Conservation (phyloP, 2,329 filamentous ascomycete species). For the Diaporthe nobilis region DNA sequence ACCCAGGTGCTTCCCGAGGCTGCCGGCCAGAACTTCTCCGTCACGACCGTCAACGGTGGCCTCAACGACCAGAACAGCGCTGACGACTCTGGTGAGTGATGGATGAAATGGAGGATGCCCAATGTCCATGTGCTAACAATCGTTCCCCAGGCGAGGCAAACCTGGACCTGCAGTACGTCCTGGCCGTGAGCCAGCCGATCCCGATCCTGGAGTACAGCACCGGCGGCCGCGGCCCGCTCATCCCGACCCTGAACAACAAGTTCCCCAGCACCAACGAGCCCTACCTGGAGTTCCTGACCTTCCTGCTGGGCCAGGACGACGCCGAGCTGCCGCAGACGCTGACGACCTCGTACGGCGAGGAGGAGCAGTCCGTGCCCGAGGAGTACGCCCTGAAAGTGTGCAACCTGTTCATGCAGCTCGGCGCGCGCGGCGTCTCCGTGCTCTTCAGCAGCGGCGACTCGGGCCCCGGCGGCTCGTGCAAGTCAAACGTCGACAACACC, state of each 20-base stretch:
- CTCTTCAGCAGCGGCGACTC: conserved; percentile 61
- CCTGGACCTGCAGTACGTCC: conserved; percentile 48
- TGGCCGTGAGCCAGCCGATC: conserved; percentile 43
- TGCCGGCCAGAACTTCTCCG: conserved; percentile 66
- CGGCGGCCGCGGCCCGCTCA: conserved; percentile 58
- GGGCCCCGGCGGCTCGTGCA: conserved; percentile 32
- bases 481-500: conserved; percentile 39
- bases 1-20: conserved; percentile 65
- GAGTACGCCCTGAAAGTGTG: conserved; percentile 74
- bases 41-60: conserved; percentile 69
- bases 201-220: conserved; percentile 48
- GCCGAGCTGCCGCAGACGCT: conserved; percentile 70
- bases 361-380: conserved; percentile 73
- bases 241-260: conserved; percentile 65
- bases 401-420: conserved; percentile 74
- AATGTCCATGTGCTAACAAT: background rate
- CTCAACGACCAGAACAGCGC: conserved; percentile 61
- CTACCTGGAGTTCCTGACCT: conserved; percentile 74
- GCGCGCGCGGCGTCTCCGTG: conserved; percentile 73
- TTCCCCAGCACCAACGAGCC: conserved; percentile 75
- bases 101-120: no score
- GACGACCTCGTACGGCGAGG: conserved; percentile 75
- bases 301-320: conserved; percentile 66
- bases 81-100: conserved; percentile 51
- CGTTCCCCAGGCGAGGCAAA: conserved; percentile 36